A percentile compares a stretch with the other conserved stretches of the same genome.
Evolutionary conservation across 176 grass and related monocot genomes (phyloP).

Genomic region (Raddia guianensis): DNA sequence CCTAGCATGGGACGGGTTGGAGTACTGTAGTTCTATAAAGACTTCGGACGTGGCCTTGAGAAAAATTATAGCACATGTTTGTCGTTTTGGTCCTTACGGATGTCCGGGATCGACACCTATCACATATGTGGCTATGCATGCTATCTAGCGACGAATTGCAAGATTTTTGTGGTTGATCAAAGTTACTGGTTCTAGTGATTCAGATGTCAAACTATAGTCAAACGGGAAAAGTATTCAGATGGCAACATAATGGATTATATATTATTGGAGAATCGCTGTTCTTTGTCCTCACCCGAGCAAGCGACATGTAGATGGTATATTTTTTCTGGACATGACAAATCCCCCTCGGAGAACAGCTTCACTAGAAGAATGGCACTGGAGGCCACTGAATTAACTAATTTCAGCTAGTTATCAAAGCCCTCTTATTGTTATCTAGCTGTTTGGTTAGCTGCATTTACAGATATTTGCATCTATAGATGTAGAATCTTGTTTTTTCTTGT

Average conservation of each 20-base stretch:
- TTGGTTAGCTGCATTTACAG: no score
- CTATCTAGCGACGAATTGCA: no score
- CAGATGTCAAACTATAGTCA: neutral
- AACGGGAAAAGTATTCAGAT: neutral
- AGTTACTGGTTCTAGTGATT: no score
- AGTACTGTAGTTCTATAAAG: neutral
- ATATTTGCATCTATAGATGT: no score
- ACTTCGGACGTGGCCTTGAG: neutral
- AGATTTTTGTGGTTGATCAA: no score
- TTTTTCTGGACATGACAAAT: neutral
- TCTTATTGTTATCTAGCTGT: no score
- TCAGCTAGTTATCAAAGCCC: neutral
- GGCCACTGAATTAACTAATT: neutral
- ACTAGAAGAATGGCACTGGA: neutral
- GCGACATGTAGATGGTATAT: no score
- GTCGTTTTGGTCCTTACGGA: neutral
- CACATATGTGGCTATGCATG: no score
- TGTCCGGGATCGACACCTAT: no score
- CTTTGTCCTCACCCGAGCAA: neutral
- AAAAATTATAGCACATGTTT: neutral
- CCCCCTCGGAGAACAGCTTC: neutral
- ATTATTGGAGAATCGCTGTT: neutral
- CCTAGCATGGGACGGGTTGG: no score
- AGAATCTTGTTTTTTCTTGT: no score
- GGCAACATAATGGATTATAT: neutral